Conservation (phyloP, 495 filamentous ascomycete species). For the Trichoderma parareesei region DNA sequence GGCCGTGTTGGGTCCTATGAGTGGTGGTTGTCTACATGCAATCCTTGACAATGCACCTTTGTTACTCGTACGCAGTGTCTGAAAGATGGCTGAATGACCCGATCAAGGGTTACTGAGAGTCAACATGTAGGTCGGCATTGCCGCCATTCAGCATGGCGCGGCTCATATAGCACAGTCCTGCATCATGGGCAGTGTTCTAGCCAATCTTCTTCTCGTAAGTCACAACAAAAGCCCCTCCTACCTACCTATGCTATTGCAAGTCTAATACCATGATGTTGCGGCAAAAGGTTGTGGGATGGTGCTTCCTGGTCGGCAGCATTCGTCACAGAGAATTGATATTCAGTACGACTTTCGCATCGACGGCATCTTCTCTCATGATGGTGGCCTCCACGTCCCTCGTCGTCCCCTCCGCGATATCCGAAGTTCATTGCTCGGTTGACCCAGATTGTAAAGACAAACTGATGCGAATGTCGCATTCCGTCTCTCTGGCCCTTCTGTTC, state of each 20-base stretch:
- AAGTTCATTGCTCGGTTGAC: background rate
- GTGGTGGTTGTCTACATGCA: background rate
- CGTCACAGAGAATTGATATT: background rate
- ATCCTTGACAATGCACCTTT: background rate
- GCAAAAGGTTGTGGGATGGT: background rate
- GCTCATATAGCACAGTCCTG: background rate
- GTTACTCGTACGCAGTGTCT: background rate
- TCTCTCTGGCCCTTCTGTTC: background rate
- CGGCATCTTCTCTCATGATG: background rate
- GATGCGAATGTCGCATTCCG: background rate
- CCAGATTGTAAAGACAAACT: background rate
- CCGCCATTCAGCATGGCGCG: background rate
- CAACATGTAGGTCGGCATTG: background rate
- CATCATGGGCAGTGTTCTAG: background rate
- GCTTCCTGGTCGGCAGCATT: background rate
- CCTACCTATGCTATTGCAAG: background rate
- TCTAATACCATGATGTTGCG: no score
- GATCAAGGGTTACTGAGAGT: background rate
- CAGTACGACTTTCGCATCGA: background rate
- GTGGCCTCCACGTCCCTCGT: background rate
- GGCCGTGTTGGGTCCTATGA: background rate
- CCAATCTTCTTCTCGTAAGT: conserved; percentile 3
- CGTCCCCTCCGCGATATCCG: background rate
- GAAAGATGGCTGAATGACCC: background rate
- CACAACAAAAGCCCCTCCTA: no score